Conservation (phyloP, 306 rosid species). For the Sindora glabra region DNA sequence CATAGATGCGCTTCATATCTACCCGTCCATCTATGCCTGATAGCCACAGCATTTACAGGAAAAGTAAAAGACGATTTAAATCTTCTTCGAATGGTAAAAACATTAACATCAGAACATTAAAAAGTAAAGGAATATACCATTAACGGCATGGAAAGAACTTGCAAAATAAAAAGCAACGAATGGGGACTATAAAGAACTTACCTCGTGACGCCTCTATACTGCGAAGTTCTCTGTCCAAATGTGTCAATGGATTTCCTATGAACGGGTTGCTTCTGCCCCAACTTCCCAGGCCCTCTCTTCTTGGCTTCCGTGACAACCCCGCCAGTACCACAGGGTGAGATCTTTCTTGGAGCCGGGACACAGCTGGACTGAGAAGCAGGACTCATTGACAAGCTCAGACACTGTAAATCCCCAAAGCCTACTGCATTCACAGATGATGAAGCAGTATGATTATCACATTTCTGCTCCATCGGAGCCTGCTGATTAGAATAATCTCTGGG, state of each 20-base stretch:
- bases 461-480: conserved; percentile 40
- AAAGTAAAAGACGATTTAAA: neutral
- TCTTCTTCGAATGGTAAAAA: no score
- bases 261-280: conserved; percentile 71
- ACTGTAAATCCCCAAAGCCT: conserved; percentile 63
- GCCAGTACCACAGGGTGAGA: conserved; percentile 52
- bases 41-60: neutral
- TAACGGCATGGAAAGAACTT: neutral
- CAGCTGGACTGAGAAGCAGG: conserved; percentile 98
- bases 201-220: conserved; percentile 97
- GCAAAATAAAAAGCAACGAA: neutral
- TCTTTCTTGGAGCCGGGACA: conserved; percentile 59
- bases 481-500: conserved; percentile 31
- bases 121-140: neutral
- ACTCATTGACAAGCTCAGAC: conserved; percentile 75
- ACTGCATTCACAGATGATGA: conserved; percentile 34
- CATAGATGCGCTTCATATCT: conserved; percentile 97
- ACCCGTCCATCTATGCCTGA: conserved; percentile 98
- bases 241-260: conserved; percentile 93
- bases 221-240: conserved; percentile 95
- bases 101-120: neutral
- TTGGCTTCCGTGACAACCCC: conserved; percentile 41
- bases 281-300: conserved; percentile 60
- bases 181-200: neutral
- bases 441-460: conserved; percentile 21